Base-by-base conservation (phyloP, 169 alveolate species). In the Eimeria praecox region DNA sequence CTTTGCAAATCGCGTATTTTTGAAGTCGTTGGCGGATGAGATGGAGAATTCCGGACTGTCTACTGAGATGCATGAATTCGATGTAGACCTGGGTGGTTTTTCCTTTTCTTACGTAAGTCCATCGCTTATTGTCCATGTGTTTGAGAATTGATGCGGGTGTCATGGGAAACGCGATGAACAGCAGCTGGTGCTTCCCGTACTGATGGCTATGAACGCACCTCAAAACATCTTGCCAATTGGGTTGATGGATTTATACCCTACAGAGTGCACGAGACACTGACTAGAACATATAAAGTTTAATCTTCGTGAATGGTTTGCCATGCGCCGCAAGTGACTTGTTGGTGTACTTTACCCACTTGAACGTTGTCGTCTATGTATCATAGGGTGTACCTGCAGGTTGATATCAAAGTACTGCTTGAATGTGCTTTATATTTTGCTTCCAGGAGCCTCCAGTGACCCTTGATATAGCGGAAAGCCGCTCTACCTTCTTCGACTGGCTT, bases 401-500 rank as follows among this genome's bases (percentile, higher is more conserved):
- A 40, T 40, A 9, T 4, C 22, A 18, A 20, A 9, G 69, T 59
- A 59, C n/a, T 20, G n/a, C 20, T n/a, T 0, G 8, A 3, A 1
- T 20, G 20, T 59, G 0, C 30, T n/a, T 59, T 1, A 4, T 20
- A 18, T 12, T 59, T 1, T 77, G 87, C 46, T 42, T 9, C 22
- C 90, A 82, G 90, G 90, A 82, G 35, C 66, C 90, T 2, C 69
- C 90, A 12, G 54, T 82, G 16, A 22, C 71, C 44, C 10, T 82
- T 44, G 49, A 49, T 40, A 30, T 82, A 30, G 66, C 90, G n/a
- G 90, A 82, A 27, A 44, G 52, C 27, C 90, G 90, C 42, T 38
- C 90, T 12, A 52, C 90, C 22, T 82, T 82, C 44, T 82, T 82
- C 33, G 90, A 82, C 27, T 82, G 90, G 90, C 90, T 82, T 59